A percentile compares a stretch with the other conserved stretches of the same genome.
Conservation (phyloP, 495 filamentous ascomycete species). For the Cenococcum geophilum region DNA sequence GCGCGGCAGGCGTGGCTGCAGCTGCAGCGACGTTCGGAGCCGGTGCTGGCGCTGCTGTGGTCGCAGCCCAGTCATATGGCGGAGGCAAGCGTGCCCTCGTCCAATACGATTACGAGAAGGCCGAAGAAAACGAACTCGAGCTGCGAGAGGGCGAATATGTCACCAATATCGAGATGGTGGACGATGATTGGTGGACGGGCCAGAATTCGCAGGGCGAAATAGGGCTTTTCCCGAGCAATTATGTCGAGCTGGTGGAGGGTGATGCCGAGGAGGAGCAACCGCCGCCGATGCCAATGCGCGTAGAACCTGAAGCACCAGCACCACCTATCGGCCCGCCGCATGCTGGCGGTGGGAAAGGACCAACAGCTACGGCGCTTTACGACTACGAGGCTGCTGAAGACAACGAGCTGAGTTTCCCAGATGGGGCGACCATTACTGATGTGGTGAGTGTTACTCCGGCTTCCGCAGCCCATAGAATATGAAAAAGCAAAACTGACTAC, state of each 20-base stretch:
- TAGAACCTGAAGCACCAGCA: slow-evolving; percentile 21
- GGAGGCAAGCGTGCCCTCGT: slow-evolving; percentile 65
- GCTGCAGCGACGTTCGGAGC: slow-evolving; percentile 42
- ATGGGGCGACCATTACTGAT: slow-evolving; percentile 67
- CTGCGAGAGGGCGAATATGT: slow-evolving; percentile 85
- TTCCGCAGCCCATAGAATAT: too few relatives aligned
- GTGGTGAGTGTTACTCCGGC: slow-evolving; percentile 47
- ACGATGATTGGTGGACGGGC: slow-evolving; percentile 96
- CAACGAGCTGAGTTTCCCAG: slow-evolving; percentile 92
- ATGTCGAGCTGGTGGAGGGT: slow-evolving; percentile 75
- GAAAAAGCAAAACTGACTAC: too few relatives aligned
- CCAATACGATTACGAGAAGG: slow-evolving; percentile 95
- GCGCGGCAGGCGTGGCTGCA: slow-evolving; percentile 54
- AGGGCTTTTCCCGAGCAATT: slow-evolving; percentile 94
- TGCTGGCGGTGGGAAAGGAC: slow-evolving; percentile 38
- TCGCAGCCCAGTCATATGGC: slow-evolving; percentile 4
- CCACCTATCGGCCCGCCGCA: slow-evolving; percentile 38
- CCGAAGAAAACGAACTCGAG: slow-evolving; percentile 93
- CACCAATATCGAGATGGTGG: slow-evolving; percentile 96
- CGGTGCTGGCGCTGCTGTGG: slow-evolving; percentile 29
- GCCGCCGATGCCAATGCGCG: slow-evolving; percentile 31
- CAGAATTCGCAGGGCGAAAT: slow-evolving; percentile 71
- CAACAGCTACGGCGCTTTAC: slow-evolving; percentile 77
- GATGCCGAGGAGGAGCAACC: slow-evolving; percentile 38
- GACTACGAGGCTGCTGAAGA: slow-evolving; percentile 98